Evolutionary conservation across 2,329 filamentous ascomycete species (phyloP), one percentile per base, ranked within the genome.

Genomic region (Alternaria infectoria): DNA sequence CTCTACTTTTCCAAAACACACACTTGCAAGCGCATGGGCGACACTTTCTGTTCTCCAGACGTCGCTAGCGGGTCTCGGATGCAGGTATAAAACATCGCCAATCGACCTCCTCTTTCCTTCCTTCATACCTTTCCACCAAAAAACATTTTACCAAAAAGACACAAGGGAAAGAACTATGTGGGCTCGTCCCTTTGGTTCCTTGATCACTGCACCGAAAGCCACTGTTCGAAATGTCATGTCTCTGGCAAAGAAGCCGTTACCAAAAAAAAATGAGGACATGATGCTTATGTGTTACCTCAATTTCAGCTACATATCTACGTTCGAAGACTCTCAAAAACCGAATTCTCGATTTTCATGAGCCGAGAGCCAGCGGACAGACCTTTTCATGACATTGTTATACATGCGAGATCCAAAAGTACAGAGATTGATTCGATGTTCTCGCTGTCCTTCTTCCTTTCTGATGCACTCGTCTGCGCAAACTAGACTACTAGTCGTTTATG

Each of bases 21-120:
- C 32, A 0, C 0, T 1, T 1, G 4, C 15, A 40, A 40, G 9
- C 32, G 15, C 32, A 40, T 17, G 32, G 2, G 15, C 2, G 2
- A 3, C 8, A 17, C 32, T 10, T 10, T 5, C 15, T 40, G 32
- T 5, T 40, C 15, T 17, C 32, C 8, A 40, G n/a, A 11, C 9
- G 0, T 40, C 36, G 8, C 36, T 40, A 40, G 36, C 36, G n/a
- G 36, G 2, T 40, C 9, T 40, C 5, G 9, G 5, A 2, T 17
- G n/a, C 1, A 40, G 36, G 36, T 40, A 17, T 17, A 17, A 40
- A 40, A 40, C 8, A 0, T 40, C 4, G 36, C 3, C n/a, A 1
- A 3, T 6, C 0, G 36, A 3, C 36, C 2, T 40, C 9, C 5
- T 17, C 8, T 17, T 9, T 40, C 36, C 36, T 40, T 17, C 36